Percentiles rank a stretch among this genome's conserved stretches.
Conservation (phyloP, 306 rosid genomes). For the Castanea mollissima region DNA sequence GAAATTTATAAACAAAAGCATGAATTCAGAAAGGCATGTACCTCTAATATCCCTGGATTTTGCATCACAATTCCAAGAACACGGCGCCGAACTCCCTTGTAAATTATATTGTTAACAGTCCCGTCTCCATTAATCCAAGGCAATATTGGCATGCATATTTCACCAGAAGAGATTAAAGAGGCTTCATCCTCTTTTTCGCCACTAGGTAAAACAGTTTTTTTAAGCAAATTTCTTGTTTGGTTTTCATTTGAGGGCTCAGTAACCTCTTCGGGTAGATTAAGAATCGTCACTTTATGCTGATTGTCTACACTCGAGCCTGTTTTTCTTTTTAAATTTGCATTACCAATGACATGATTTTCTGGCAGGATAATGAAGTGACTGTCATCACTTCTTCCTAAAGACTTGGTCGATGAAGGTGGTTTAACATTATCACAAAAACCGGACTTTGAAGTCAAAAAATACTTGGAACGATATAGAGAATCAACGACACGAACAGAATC, state of each 20-base stretch:
- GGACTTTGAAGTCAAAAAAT: conserved; percentile 57
- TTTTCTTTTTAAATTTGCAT: conserved; percentile 32
- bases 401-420: conserved; percentile 42
- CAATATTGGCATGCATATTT: conserved; percentile 62
- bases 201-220: conserved; percentile 28
- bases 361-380: conserved; percentile 20
- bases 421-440: conserved; percentile 34
- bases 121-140: conserved; percentile 99
- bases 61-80: conserved; percentile 94
- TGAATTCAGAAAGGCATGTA: conserved; percentile 27
- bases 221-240: conserved; percentile 32
- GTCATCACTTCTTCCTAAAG: conserved; percentile 26
- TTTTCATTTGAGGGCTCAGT: conserved; percentile 32
- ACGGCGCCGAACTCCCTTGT: conserved; percentile 73
- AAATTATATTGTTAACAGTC: conserved; percentile 61
- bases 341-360: conserved; percentile 20
- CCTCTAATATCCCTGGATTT: conserved; percentile 93
- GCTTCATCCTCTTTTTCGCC: conserved; percentile 33
- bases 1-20: neutral
- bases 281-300: conserved; percentile 81
- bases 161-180: conserved; percentile 38
- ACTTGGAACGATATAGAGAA: conserved; percentile 67
- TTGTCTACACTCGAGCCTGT: conserved; percentile 27
- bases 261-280: conserved; percentile 59
- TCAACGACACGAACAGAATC: conserved; percentile 68